phyloP scores from a whole-genome alignment of 2,329 filamentous ascomycete species.

The Moelleriella libera region DNA sequence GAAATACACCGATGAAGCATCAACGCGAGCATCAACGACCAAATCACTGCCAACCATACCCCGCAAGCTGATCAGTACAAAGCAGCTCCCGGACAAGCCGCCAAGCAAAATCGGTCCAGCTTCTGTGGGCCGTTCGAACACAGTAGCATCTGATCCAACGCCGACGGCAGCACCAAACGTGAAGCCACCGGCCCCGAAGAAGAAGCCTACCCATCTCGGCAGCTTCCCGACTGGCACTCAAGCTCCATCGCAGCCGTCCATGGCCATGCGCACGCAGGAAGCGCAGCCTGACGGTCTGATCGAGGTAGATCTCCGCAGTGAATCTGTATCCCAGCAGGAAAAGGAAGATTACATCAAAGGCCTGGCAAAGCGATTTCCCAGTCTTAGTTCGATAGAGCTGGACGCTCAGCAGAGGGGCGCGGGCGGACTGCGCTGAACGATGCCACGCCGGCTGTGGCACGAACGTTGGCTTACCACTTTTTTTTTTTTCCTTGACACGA shows the following conservation, averaged over 20 bases:
- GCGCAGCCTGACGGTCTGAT: conserved; percentile 23
- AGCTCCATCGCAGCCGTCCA: conserved; percentile 23
- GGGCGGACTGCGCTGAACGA: conserved; percentile 12
- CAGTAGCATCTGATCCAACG: conserved; percentile 10
- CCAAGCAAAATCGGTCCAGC: not conserved
- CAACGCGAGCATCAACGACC: conserved; percentile 17
- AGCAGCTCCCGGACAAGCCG: not conserved
- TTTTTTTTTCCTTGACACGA: conserved; percentile 1
- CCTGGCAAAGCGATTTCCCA: conserved; percentile 80
- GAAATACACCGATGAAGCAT: conserved; percentile 53
- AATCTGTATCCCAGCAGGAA: conserved; percentile 36
- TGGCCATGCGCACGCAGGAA: conserved; percentile 20
- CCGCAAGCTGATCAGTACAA: conserved; percentile 28
- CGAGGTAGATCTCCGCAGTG: conserved; percentile 30
- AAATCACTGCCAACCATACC: conserved; percentile 29
- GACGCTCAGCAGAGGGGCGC: conserved; percentile 42
- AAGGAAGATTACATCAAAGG: conserved; percentile 52
- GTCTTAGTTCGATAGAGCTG: conserved; percentile 73
- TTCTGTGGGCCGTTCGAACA: not conserved
- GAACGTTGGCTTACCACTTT: not conserved
- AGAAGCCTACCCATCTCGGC: conserved; percentile 48
- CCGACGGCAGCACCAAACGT: conserved; percentile 10
- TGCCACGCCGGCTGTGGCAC: too few species aligned
- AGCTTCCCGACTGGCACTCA: conserved; percentile 32
- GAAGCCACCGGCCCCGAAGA: conserved; percentile 43